Evolutionary conservation across 306 rosid genomes (phyloP), one percentile per base, ranked within the genome.

Genomic region (Citrullus mucosospermus): DNA sequence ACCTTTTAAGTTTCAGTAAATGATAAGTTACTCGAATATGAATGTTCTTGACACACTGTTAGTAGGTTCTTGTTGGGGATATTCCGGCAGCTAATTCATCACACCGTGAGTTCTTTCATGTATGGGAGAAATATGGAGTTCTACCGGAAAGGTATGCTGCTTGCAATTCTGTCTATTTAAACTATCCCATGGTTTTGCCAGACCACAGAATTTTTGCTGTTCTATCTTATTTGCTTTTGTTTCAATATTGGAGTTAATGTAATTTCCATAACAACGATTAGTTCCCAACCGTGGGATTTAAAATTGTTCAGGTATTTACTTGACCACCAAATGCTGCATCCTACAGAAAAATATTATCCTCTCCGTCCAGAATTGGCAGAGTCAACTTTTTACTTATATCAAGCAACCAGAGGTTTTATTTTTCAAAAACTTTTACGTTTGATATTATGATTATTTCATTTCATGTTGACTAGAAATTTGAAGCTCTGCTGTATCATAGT

Each of bases 351-450:
- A 59, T 95, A 91, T 85, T 95, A 92, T 85, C 99, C 97, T 43
- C 82, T 95, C 66, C 93, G 99, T 76, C 99, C 99, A 78, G 99
- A 95, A 88, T 86, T 95, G 79, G 99, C 97, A 1, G 99, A 95
- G 88, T 92, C 99, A 82, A 95, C 99, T 32, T 95, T 95, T 93
- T 87, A 91, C 90, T 85, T 92, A 76, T 95, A 91, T 84, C 99
- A 95, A 87, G 97, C 97, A 74, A 95, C 99, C 79, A 95, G 88
- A 92, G 97, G 99, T 95, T 78, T 65, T 86, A 61, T 18, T 48
- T 57, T 58, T 74, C 25, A 46, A 43, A 57, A 38, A 39, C 54
- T 76, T 41, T 41, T 7, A 25, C 17, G 4, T 54, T 75, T 13
- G 20, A 43, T 22, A 60, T 60, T 22, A 15, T 57, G 72, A 53